Percentiles rank a stretch among this genome's conserved stretches.
Conservation (phyloP, 345 rosid genomes). For the Acer yangbiense region DNA sequence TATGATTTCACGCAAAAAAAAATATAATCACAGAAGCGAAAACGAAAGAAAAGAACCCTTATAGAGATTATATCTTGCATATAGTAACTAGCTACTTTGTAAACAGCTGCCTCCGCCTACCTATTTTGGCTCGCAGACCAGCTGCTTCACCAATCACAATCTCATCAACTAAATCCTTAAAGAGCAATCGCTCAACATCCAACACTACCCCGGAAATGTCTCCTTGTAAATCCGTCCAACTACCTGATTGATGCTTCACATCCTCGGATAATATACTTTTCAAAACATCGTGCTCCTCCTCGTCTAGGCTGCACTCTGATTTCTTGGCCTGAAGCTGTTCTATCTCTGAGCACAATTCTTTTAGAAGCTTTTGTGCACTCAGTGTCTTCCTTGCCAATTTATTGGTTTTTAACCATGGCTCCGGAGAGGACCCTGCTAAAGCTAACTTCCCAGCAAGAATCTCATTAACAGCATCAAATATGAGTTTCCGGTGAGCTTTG, state of each 20-base stretch:
- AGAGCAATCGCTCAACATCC: slow-evolving; percentile 75
- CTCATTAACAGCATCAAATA: slow-evolving; percentile 87
- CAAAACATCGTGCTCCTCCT: slow-evolving; percentile 65
- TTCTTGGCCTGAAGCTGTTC: slow-evolving; percentile 61
- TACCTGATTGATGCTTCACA: slow-evolving; percentile 57
- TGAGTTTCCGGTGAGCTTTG: slow-evolving; percentile 71
- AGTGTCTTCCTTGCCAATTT: slow-evolving; percentile 56
- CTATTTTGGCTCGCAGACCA: slow-evolving; percentile 40
- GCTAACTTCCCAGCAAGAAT: slow-evolving; percentile 68
- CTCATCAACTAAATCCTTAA: slow-evolving; percentile 86
- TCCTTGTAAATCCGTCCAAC: slow-evolving; percentile 59
- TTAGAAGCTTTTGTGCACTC: slow-evolving; percentile 78
- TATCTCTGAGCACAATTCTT: slow-evolving; percentile 67
- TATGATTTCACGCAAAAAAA: slow-evolving; percentile 11
- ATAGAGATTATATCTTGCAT: slow-evolving; percentile 13
- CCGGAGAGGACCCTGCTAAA: slow-evolving; percentile 35
- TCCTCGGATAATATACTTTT: slow-evolving; percentile 65
- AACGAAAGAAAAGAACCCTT: background rate
- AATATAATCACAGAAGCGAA: background rate
- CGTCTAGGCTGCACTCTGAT: slow-evolving; percentile 43
- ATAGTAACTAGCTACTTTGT: slow-evolving; percentile 32
- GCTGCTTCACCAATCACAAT: slow-evolving; percentile 55
- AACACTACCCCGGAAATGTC: slow-evolving; percentile 66
- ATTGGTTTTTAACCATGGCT: slow-evolving; percentile 54
- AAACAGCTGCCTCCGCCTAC: slow-evolving; percentile 64